Conservation (phyloP, 129 eudicot genomes). For the Lonicera japonica region DNA sequence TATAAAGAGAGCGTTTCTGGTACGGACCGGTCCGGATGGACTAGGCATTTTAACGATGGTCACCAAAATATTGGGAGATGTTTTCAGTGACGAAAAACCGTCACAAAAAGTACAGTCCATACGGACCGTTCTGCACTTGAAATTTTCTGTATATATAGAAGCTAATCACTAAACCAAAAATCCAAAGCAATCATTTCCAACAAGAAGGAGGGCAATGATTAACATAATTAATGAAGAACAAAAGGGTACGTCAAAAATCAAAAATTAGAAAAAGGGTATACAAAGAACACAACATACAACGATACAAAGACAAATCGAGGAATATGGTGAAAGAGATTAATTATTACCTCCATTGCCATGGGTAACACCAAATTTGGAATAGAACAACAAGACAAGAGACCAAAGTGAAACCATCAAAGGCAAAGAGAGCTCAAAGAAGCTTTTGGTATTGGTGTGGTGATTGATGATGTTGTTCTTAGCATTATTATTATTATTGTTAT, state of each 20-base stretch:
- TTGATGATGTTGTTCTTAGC: conserved; percentile 4
- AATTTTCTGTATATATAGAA: too few relatives aligned
- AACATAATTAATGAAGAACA: not conserved
- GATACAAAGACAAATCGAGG: not conserved
- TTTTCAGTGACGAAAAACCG: too few relatives aligned
- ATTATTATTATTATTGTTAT: too few relatives aligned
- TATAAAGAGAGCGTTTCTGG: too few relatives aligned
- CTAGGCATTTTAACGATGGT: too few relatives aligned
- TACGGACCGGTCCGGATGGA: too few relatives aligned
- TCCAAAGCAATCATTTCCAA: too few relatives aligned
- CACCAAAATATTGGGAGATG: too few relatives aligned
- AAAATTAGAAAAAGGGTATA: conserved; percentile 2
- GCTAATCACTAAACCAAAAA: too few relatives aligned
- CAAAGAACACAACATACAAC: not conserved
- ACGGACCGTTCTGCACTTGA: too few relatives aligned
- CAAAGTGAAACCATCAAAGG: conserved; percentile 61
- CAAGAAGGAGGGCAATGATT: too few relatives aligned
- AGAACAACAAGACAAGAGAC: conserved; percentile 49
- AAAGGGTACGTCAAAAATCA: conserved; percentile 6
- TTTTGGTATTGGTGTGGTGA: conserved; percentile 14
- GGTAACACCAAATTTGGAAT: conserved; percentile 53
- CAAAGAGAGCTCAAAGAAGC: conserved; percentile 40
- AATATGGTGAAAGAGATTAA: conserved; percentile 1
- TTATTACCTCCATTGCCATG: conserved; percentile 53
- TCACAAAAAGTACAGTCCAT: too few relatives aligned